phyloP scores from a whole-genome alignment of 306 rosid genomes.

The Vigna nakashimae region DNA sequence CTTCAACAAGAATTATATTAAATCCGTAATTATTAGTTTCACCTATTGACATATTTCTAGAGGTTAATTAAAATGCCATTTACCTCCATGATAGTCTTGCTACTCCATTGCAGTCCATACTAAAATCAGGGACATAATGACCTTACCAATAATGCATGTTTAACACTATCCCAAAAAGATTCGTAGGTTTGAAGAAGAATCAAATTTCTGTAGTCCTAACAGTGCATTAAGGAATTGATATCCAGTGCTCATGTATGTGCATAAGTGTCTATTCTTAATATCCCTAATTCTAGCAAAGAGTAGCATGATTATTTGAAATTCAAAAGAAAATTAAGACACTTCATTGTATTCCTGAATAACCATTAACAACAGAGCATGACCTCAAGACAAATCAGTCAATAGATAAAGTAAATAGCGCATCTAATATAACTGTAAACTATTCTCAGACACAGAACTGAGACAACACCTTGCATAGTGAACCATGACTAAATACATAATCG shows the following conservation, averaged over 20 bases:
- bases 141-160: neutral
- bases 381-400: conserved; percentile 7
- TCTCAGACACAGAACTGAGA: conserved; percentile 17
- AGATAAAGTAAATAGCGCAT: conserved; percentile 19
- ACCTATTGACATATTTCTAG: neutral
- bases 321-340: neutral
- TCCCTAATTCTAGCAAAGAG: conserved; percentile 2
- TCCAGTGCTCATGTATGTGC: neutral
- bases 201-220: conserved; percentile 11
- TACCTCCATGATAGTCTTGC: neutral
- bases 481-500: conserved; percentile 33
- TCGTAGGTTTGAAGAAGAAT: conserved; percentile 17
- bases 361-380: conserved; percentile 13
- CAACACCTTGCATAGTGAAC: conserved; percentile 20
- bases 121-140: neutral
- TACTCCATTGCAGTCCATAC: neutral
- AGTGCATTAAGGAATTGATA: neutral
- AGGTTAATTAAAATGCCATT: neutral
- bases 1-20: neutral
- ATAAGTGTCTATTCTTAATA: neutral
- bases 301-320: conserved; percentile 19
- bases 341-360: conserved; percentile 22
- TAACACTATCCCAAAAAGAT: neutral
- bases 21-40: neutral
- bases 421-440: conserved; percentile 8